phyloP scores from a whole-genome alignment of 1,284 basidiomycete species.

The Tylopilus sp. region DNA sequence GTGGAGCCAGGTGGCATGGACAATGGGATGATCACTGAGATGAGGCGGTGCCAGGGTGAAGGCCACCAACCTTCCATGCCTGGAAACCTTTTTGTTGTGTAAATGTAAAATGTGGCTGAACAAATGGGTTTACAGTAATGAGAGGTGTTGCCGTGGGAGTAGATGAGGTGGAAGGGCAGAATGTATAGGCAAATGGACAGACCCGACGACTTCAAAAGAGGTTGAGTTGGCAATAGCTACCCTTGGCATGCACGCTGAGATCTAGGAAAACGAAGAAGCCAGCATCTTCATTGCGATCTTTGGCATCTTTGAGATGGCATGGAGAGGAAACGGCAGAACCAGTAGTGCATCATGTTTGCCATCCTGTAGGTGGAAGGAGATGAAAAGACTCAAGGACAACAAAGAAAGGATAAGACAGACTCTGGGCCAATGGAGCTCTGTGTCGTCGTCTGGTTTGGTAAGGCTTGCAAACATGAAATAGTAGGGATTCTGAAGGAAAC shows the following conservation, averaged over 20 bases:
- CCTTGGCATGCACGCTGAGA: conserved; percentile 90
- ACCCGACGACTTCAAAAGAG: conserved; percentile 96
- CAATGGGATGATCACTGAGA: too few species aligned
- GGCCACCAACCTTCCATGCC: too few species aligned
- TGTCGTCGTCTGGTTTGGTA: conserved; percentile 88
- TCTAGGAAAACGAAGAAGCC: conserved; percentile 95
- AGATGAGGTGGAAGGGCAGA: conserved; percentile 14
- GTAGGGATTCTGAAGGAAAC: conserved; percentile 89
- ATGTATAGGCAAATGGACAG: conserved; percentile 41
- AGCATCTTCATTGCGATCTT: conserved; percentile 85
- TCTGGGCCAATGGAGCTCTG: conserved; percentile 94
- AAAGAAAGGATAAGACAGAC: conserved; percentile 46
- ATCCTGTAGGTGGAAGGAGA: conserved; percentile 57
- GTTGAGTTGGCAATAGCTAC: conserved; percentile 84
- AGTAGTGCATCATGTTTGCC: conserved; percentile 92
- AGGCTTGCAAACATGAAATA: conserved; percentile 96
- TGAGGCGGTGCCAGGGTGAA: too few species aligned
- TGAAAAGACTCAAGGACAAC: conserved; percentile 1
- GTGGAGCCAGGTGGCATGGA: too few species aligned
- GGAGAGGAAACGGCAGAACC: conserved; percentile 92
- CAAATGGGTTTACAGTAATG: too few species aligned
- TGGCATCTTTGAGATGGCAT: conserved; percentile 96
- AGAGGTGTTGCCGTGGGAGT: too few species aligned
- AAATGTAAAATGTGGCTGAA: too few species aligned
- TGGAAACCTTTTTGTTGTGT: too few species aligned